Base-by-base conservation (phyloP, 1,139 yeast species). In the Suzukiozyma palmioleophila region DNA sequence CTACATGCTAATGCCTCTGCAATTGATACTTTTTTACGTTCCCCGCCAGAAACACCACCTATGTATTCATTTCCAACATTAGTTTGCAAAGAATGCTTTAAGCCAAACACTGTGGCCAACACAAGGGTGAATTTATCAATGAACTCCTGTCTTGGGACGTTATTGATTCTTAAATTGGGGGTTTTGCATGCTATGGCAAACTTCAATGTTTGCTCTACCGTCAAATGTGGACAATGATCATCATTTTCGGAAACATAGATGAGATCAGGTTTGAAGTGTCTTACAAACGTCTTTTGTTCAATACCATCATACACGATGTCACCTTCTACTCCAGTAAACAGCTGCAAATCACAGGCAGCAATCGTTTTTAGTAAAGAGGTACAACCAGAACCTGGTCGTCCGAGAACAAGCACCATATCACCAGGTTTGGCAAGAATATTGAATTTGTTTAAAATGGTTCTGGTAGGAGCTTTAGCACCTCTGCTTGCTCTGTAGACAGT, bases 361-460 rank as follows among this genome's bases (percentile, higher is more conserved):
- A 85, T 72, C 0, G 92, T 74, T 52, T 84, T 84, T 51, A 86
- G 63, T 38, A 84, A 72, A 1, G 95, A 84, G 2, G 95, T 75
- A 60, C 95, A 86, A 43, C 95, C 95, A 21, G 90, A 78, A 53
- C 94, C 94, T 0, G 94, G 94, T 57, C 90, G 75, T 33, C 94
- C 94, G 30, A 84, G 62, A 1, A 84, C 94, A 37, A 85, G 87
- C 4, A 86, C 75, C 39, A 85, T 67, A 51, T 84, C 86, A 40
- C 95, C 90, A 0, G 92, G 84, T 45, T 66, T 66, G 11, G 77
- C 60, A 44, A 56, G 49, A 47, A 79, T 66, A 52, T 60, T 53
- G 45, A 68, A 43, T 43, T 59, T 56, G 47, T 65, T 63, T 42
- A 79, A 66, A 38, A 79, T 73, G 39, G 68, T 61, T 55, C 77